Conservation (phyloP, 2,329 filamentous ascomycete species). For the Acephala macrosclerotiorum region DNA sequence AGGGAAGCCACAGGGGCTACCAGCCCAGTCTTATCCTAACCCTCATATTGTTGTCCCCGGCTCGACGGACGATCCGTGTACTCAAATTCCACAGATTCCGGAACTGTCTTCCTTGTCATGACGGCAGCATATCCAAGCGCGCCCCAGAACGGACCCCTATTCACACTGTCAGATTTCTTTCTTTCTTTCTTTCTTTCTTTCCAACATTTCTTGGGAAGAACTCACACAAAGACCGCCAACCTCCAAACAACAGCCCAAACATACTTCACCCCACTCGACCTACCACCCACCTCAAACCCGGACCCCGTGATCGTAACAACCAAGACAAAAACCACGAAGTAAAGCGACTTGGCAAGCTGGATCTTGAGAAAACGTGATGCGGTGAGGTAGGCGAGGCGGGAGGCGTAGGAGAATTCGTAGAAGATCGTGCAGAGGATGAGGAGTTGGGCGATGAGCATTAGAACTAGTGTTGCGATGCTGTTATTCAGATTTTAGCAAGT, state of each 20-base stretch:
- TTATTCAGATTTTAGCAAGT: neutral
- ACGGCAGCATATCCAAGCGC: conserved; percentile 6
- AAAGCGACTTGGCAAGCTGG: conserved; percentile 3
- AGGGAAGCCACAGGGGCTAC: too few species aligned
- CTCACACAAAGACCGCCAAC: conserved; percentile 7
- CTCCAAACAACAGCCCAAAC: conserved; percentile 2
- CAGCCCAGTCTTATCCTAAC: too few species aligned
- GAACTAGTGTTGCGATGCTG: neutral
- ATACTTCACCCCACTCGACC: neutral
- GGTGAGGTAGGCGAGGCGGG: conserved; percentile 3
- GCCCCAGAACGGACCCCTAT: conserved; percentile 5
- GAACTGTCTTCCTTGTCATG: neutral
- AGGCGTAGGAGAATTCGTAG: conserved; percentile 10
- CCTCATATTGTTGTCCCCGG: neutral
- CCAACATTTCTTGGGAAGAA: neutral
- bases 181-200: too few species aligned
- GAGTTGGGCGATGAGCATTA: conserved; percentile 7
- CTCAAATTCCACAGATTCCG: neutral
- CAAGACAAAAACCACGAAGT: conserved; percentile 5
- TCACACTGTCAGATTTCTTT: neutral
- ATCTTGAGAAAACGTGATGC: conserved; percentile 8
- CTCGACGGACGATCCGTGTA: neutral
- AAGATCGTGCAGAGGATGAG: conserved; percentile 7
- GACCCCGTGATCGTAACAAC: neutral
- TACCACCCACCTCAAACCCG: neutral